Base-by-base conservation (phyloP, 106 monocot genomes). In the Apostasia shenzhenica region DNA sequence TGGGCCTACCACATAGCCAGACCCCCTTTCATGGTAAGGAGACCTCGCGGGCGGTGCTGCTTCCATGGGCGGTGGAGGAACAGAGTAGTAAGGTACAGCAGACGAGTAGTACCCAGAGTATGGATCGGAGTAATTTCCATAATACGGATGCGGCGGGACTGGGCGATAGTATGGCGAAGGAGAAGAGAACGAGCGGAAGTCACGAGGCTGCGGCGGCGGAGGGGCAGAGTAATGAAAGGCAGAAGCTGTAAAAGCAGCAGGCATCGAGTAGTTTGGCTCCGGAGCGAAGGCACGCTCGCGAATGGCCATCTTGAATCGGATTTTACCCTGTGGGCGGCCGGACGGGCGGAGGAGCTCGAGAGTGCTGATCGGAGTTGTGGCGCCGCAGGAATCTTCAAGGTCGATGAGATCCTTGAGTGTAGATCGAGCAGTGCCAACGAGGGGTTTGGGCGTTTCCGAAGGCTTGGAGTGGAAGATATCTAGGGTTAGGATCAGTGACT, bases 401-500 rank as follows among this genome's bases (percentile, higher is more conserved):
- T 67, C 60, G 68, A 88, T 55, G 52, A 97, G 81, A 45, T 84
- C 82, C 48, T 46, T 70, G 45, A 99, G 78, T 26, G 76, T 48
- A 12, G 57, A 69, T 7, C 85, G 76, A 44, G 73, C 83, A 59
- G 85, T 79, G 60, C 87, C 97, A 56, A 92, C 97, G 55, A 92
- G 82, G 67, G 97, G 97, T 59, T 92, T 99, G 48, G 89, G 89
- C 58, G 89, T 85, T 73, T 99, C 92, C 14, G 90, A 92, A 61
- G 89, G 89, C 67, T 90, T 99, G 79, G 92, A 89, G 80, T 99
- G 97, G 83, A 99, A 85, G 45, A 92, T 55, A 14, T 99, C 97
- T 67, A 99, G 56, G 75, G 81, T 81, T 74, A 99, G 79, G 75
- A 78, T 5, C 37, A 80, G 74, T 5, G 77, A 57, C 14, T 72